These are phyloP conservation scores for Blastobotrys ciferrii DNA, from an alignment of 1,139 yeast species.

Conservation along the genomic window DNA sequence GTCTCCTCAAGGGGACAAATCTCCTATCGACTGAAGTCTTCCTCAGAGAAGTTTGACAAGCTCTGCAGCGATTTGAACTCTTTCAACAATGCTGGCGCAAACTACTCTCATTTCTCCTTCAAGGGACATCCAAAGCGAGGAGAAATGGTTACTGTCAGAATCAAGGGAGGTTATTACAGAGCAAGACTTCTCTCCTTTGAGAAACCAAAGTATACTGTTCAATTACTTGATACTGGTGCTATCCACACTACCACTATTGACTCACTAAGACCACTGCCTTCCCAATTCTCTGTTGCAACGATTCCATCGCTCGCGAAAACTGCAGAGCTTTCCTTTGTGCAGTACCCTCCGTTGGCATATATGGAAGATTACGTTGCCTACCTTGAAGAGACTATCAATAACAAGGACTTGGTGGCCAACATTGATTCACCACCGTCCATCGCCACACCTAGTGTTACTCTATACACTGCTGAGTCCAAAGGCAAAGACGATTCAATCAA, in stretches of 20 bases:
- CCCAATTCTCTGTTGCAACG: slow-evolving; percentile 44
- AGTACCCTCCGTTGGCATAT: slow-evolving; percentile 63
- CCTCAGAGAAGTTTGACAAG: slow-evolving; percentile 26
- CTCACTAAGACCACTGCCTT: slow-evolving; percentile 55
- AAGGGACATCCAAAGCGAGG: slow-evolving; percentile 43
- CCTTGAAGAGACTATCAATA: slow-evolving; percentile 55
- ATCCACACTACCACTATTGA: slow-evolving; percentile 48
- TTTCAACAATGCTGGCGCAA: slow-evolving; percentile 43
- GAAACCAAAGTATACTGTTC: slow-evolving; percentile 49
- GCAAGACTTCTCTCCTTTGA: slow-evolving; percentile 56
- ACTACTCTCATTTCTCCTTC: slow-evolving; percentile 33
- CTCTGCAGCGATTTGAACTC: slow-evolving; percentile 39
- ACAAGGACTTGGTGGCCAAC: slow-evolving; percentile 58
- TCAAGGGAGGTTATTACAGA: slow-evolving; percentile 58
- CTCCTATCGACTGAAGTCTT: slow-evolving; percentile 46
- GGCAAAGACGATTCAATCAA: slow-evolving; percentile 65
- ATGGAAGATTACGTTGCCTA: slow-evolving; percentile 56
- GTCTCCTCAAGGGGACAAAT: slow-evolving; percentile 50
- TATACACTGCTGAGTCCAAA: slow-evolving; percentile 59
- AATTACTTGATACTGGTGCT: slow-evolving; percentile 67
- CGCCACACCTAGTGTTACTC: slow-evolving; percentile 48
- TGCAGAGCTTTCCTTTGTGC: slow-evolving; percentile 54
- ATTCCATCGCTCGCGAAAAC: slow-evolving; percentile 59
- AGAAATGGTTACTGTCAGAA: slow-evolving; percentile 59
- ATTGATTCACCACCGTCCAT: slow-evolving; percentile 42